A percentile compares a stretch with the other conserved stretches of the same genome.
These are phyloP conservation scores for Xylariomycetidae sp. DNA, from an alignment of 2,329 filamentous ascomycete species.

Conservation along the genomic window DNA sequence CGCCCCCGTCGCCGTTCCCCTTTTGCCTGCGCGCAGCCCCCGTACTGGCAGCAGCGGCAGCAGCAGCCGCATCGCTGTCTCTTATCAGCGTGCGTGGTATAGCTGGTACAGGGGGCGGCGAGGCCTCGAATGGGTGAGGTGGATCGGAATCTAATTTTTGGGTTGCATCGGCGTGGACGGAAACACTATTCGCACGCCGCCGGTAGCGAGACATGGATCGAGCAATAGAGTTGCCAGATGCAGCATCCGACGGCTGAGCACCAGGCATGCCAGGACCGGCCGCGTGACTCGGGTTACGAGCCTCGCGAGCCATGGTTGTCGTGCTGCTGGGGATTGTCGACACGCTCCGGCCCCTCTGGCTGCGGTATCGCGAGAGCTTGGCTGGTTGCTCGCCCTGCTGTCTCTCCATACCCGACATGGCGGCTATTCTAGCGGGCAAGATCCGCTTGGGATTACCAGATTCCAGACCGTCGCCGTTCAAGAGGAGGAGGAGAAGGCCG, in stretches of 20 bases:
- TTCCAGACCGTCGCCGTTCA: no score
- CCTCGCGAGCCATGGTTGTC: conserved; percentile 7
- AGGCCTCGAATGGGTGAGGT: conserved; percentile 15
- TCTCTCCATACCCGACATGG: conserved; percentile 2
- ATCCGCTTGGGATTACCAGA: no score
- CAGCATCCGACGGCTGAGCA: conserved; percentile 10
- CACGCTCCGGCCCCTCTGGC: conserved; percentile 25
- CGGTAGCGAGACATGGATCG: conserved; percentile 31
- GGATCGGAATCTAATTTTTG: conserved; percentile 22
- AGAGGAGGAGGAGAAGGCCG: no score
- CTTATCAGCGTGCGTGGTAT: conserved; percentile 21
- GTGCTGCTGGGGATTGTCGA: conserved; percentile 19
- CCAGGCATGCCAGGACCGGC: conserved; percentile 10
- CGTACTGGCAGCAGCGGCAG: no score
- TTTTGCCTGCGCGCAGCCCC: conserved; percentile 8
- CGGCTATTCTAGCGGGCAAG: no score
- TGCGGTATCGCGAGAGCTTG: conserved; percentile 29
- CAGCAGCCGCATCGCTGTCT: conserved; percentile 9
- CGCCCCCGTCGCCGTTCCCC: conserved; percentile 9
- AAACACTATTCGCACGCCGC: conserved; percentile 21
- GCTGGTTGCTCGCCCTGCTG: conserved; percentile 15
- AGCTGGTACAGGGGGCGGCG: conserved; percentile 24
- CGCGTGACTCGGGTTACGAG: conserved; percentile 7
- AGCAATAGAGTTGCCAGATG: conserved; percentile 23
- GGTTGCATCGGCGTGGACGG: conserved; percentile 20